Evolutionary conservation across 768 basidiomycete genomes (phyloP).

Genomic region (Boletus vinaceobasis): DNA sequence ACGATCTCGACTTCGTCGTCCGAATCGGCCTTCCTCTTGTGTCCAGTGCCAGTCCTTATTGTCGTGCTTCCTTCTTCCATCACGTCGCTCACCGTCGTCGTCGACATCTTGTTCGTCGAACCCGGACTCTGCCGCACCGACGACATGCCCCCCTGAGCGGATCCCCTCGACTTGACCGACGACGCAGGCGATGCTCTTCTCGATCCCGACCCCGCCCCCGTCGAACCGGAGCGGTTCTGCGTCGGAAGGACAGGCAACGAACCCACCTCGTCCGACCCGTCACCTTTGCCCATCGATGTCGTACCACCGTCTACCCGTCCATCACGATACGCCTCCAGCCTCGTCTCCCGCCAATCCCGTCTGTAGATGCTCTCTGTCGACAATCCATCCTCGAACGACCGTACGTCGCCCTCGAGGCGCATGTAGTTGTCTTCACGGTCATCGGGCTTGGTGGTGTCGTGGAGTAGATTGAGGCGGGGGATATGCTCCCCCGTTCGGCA

Average conservation of each 20-base stretch:
- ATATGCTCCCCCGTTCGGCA: constrained; percentile 60
- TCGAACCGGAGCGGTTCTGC: constrained; percentile 15
- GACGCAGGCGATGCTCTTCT: constrained; percentile 47
- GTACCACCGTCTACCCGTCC: constrained; percentile 10
- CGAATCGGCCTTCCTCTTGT: constrained; percentile 53
- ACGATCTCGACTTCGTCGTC: constrained; percentile 58
- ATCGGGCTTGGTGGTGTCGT: constrained; percentile 13
- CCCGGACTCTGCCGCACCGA: constrained; percentile 49
- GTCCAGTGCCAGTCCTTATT: not conserved
- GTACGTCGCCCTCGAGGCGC: constrained; percentile 42
- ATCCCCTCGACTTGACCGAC: constrained; percentile 43
- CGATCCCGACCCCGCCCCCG: constrained; percentile 20
- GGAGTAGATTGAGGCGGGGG: constrained; percentile 4
- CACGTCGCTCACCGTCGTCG: constrained; percentile 41
- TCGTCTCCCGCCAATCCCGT: constrained; percentile 76
- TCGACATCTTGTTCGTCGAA: constrained; percentile 39
- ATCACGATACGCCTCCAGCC: constrained; percentile 33
- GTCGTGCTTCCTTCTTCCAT: constrained; percentile 39
- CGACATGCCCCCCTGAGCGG: constrained; percentile 26
- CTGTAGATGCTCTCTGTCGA: constrained; percentile 61
- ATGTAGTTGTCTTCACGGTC: constrained; percentile 10
- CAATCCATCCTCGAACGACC: constrained; percentile 65
- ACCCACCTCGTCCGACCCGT: constrained; percentile 30
- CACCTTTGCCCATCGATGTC: constrained; percentile 13
- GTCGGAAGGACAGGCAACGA: constrained; percentile 23